Evolutionary conservation across 2,329 filamentous ascomycete genomes (phyloP).

Genomic region (Magnaporthiopsis rhizophila): DNA sequence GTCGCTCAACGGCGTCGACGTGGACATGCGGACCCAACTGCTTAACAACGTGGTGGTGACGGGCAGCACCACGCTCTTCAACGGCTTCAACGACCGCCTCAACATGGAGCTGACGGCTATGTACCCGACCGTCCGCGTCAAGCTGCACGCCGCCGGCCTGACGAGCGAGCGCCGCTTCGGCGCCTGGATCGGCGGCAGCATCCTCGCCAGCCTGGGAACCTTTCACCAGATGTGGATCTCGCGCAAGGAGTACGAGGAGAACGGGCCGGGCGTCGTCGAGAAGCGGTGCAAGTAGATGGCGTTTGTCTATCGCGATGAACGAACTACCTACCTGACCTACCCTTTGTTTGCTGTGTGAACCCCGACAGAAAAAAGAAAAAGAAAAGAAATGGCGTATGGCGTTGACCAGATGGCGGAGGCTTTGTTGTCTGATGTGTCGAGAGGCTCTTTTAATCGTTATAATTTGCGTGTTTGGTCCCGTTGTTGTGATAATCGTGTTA

Average conservation of each 20-base stretch:
- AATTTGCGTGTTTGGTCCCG: not conserved
- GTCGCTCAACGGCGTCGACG: slow-evolving; percentile 72
- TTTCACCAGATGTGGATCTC: slow-evolving; percentile 99
- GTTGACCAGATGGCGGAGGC: not conserved
- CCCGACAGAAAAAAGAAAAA: not conserved
- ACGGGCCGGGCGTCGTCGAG: slow-evolving; percentile 82
- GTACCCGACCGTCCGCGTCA: slow-evolving; percentile 80
- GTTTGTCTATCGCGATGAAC: not conserved
- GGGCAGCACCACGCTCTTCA: slow-evolving; percentile 77
- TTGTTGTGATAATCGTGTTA: not conserved
- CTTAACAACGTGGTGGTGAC: slow-evolving; percentile 90
- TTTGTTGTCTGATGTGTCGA: not conserved
- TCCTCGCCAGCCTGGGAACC: slow-evolving; percentile 87
- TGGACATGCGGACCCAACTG: slow-evolving; percentile 76
- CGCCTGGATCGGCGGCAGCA: slow-evolving; percentile 79
- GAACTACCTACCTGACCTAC: too few species aligned
- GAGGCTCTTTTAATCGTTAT: not conserved
- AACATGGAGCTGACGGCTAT: slow-evolving; percentile 74
- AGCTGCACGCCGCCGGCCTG: slow-evolving; percentile 79
- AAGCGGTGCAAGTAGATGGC: slow-evolving; percentile 79
- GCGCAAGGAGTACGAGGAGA: slow-evolving; percentile 95
- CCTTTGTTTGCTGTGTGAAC: not conserved
- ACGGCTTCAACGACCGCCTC: slow-evolving; percentile 85
- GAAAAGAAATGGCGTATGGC: not conserved
- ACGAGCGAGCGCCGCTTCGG: slow-evolving; percentile 68